Conservation (phyloP, 805 yeast species). For the Cyberlindnera samutprakarnensis region DNA sequence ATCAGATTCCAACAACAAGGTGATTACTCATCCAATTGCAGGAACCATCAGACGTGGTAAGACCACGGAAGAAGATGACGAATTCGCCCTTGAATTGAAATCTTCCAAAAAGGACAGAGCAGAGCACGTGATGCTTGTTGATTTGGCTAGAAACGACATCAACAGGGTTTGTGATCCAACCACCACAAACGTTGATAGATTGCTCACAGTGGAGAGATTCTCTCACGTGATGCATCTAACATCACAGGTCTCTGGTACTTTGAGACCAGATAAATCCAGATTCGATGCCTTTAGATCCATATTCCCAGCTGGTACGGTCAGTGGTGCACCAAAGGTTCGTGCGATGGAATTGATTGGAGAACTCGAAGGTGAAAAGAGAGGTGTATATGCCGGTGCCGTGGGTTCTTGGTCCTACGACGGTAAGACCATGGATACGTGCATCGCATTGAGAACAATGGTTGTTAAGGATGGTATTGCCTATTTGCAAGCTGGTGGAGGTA, state of each 20-base stretch:
- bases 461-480: slow-evolving; percentile 85
- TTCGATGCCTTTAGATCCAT: slow-evolving; percentile 97
- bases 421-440: slow-evolving; percentile 94
- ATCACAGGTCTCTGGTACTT: slow-evolving; percentile 87
- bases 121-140: slow-evolving; percentile 98
- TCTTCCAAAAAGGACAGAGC: slow-evolving; percentile 87
- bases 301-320: slow-evolving; percentile 98
- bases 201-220: slow-evolving; percentile 85
- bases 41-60: slow-evolving; percentile 92
- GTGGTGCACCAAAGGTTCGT: slow-evolving; percentile 96
- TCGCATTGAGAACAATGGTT: slow-evolving; percentile 96
- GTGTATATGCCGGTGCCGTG: slow-evolving; percentile 98
- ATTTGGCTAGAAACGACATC: slow-evolving; percentile 92
- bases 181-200: slow-evolving; percentile 79
- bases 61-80: slow-evolving; percentile 87
- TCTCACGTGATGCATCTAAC: slow-evolving; percentile 97
- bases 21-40: slow-evolving; percentile 95
- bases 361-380: slow-evolving; percentile 86
- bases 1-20: slow-evolving; percentile 60
- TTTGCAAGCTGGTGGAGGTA: slow-evolving; percentile 98
- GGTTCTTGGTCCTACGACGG: slow-evolving; percentile 98
- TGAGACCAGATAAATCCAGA: slow-evolving; percentile 76
- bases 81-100: slow-evolving; percentile 64
- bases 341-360: slow-evolving; percentile 95
- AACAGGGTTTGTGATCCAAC: slow-evolving; percentile 89